Conservation (phyloP, 345 rosid genomes). For the sweet orange (Citrus sinensis) region DVS_A1.0 CM039168.1:18291001-18291500, state of each 20-base stretch:
- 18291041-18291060: slow-evolving; percentile 35
- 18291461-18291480: slow-evolving; percentile 79
- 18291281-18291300: slow-evolving; percentile 43
- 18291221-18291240: slow-evolving; percentile 45
- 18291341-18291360: slow-evolving; percentile 32
- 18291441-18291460: slow-evolving; percentile 97
- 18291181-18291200: slow-evolving; percentile 48
- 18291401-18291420: slow-evolving; percentile 91
- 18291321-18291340: slow-evolving; percentile 46
- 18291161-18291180: slow-evolving; percentile 48
- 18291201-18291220: slow-evolving; percentile 42
- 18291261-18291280: slow-evolving; percentile 45
- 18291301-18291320: slow-evolving; percentile 46
- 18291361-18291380: slow-evolving; percentile 36
- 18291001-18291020: slow-evolving; percentile 42
- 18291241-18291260: slow-evolving; percentile 54
- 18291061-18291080: slow-evolving; percentile 39
- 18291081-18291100: slow-evolving; percentile 30
- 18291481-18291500: slow-evolving; percentile 39
- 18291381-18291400: slow-evolving; percentile 74
- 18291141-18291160: slow-evolving; percentile 37
- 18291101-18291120: slow-evolving; percentile 39
- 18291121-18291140: slow-evolving; percentile 28
- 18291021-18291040: slow-evolving; percentile 38
- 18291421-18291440: slow-evolving; percentile 89